These are phyloP conservation scores for Salix caprea DNA, from an alignment of 345 rosid genomes.

Conservation along the genomic window DNA sequence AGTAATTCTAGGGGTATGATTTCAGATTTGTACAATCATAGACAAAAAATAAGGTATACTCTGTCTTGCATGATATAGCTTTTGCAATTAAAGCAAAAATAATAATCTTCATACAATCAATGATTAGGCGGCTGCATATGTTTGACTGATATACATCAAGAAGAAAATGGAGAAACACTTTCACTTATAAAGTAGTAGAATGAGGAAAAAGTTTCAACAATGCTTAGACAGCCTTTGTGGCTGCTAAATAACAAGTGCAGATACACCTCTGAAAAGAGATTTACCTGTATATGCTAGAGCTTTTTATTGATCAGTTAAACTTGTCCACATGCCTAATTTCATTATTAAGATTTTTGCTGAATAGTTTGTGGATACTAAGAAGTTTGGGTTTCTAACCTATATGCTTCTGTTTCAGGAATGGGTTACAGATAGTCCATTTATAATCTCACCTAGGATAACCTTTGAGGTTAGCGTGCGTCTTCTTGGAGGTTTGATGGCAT, in stretches of 20 bases:
- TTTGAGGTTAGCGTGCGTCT: slow-evolving; percentile 95
- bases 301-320: background rate
- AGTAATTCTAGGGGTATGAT: background rate
- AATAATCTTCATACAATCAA: too few relatives aligned
- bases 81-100: background rate
- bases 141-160: too few relatives aligned
- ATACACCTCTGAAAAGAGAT: too few relatives aligned
- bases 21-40: background rate
- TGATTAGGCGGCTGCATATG: too few relatives aligned
- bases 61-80: background rate
- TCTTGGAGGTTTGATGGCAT: slow-evolving; percentile 95
- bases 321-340: background rate
- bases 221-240: too few relatives aligned
- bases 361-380: background rate
- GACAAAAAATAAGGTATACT: background rate
- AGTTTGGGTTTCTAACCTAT: slow-evolving; percentile 13
- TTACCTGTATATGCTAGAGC: background rate
- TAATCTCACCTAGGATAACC: slow-evolving; percentile 96
- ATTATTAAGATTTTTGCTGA: background rate
- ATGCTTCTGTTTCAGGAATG: slow-evolving; percentile 68
- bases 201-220: too few relatives aligned
- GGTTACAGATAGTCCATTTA: slow-evolving; percentile 96
- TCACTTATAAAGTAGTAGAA: too few relatives aligned
- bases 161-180: too few relatives aligned
- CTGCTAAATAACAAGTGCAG: too few relatives aligned